Conservation (phyloP, 2,329 filamentous ascomycete genomes). For the Ilyonectria sp. region DNA sequence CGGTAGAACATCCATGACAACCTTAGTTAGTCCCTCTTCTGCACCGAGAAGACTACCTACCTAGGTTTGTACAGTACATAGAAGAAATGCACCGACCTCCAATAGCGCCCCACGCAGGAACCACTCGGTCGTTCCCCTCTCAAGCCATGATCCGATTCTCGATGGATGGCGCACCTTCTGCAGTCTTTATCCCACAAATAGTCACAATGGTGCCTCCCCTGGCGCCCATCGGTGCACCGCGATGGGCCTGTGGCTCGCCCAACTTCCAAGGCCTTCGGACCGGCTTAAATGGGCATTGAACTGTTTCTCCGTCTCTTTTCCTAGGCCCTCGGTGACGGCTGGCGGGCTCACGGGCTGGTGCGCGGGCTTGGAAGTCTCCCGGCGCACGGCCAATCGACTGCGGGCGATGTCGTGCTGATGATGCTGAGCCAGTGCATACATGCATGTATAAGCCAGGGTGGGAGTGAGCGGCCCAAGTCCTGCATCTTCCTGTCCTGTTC, state of each 20-base stretch:
- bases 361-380: conserved; percentile 5
- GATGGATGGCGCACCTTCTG: neutral
- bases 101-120: neutral
- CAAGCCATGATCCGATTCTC: conserved; percentile 21
- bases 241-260: neutral
- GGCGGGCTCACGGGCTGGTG: neutral
- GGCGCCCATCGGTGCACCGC: conserved; percentile 6
- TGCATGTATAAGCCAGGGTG: conserved; percentile 14
- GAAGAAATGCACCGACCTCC: neutral
- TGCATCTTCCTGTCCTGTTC: neutral
- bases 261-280: neutral
- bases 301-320: neutral
- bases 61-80: neutral
- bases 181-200: neutral
- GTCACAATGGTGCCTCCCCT: neutral
- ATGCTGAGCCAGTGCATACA: conserved; percentile 1
- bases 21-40: conserved; percentile 14
- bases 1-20: neutral
- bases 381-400: conserved; percentile 27
- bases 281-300: neutral
- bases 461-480: neutral
- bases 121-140: conserved; percentile 1
- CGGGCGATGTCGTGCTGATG: conserved; percentile 16
- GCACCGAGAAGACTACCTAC: neutral
- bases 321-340: neutral